phyloP scores from a whole-genome alignment of 805 yeast species.

The Teunomyces aglyptinius region DNA sequence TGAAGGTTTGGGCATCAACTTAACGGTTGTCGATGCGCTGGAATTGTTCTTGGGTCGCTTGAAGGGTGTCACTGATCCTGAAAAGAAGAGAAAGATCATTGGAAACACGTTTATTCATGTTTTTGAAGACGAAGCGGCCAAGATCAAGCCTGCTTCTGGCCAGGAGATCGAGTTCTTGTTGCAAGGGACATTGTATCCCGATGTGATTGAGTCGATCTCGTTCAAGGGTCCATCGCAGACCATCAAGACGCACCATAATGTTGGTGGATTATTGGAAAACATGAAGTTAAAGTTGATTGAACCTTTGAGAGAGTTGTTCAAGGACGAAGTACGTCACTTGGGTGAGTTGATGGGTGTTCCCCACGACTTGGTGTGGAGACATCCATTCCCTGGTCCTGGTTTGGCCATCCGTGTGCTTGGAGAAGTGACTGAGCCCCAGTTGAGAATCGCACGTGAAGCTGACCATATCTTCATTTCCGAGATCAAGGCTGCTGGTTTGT shows the following conservation, averaged over 20 bases:
- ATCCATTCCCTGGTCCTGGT: constrained; percentile 99
- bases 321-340: constrained; percentile 96
- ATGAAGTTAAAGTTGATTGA: constrained; percentile 98
- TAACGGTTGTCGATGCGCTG: constrained; percentile 91
- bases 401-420: constrained; percentile 97
- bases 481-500: constrained; percentile 88
- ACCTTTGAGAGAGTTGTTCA: constrained; percentile 97
- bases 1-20: constrained; percentile 90
- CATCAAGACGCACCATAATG: constrained; percentile 98
- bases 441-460: constrained; percentile 96
- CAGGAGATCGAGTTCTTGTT: constrained; percentile 87
- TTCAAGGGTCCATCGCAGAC: constrained; percentile 99
- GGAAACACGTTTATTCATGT: constrained; percentile 98
- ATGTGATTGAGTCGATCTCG: constrained; percentile 96
- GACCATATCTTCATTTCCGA: constrained; percentile 95
- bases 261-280: constrained; percentile 95
- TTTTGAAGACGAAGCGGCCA: constrained; percentile 92
- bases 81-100: constrained; percentile 96
- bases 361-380: constrained; percentile 98
- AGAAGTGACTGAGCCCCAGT: constrained; percentile 91
- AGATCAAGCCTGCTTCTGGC: constrained; percentile 85
- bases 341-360: constrained; percentile 96
- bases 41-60: constrained; percentile 84
- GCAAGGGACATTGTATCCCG: constrained; percentile 98
- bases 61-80: constrained; percentile 96